A percentile compares a stretch with the other conserved stretches of the same genome.
These are phyloP conservation scores for Chamaecyparis obtusa DNA, from an alignment of 75 land plant genomes.

Conservation along the genomic window DNA sequence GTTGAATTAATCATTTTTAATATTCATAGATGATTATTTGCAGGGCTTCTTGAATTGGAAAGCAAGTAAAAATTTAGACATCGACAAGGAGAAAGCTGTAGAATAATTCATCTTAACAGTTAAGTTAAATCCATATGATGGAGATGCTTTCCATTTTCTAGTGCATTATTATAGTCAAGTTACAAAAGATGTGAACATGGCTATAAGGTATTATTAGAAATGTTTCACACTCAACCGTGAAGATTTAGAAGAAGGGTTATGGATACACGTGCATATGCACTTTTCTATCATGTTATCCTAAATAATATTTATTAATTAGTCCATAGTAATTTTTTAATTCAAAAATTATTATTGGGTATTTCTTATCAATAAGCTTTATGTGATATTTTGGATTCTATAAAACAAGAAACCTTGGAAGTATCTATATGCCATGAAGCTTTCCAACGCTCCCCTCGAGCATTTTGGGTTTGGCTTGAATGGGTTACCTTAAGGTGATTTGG, in stretches of 20 bases:
- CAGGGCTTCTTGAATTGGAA: conserved; percentile 70
- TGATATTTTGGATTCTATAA: conserved; percentile 68
- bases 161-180: conserved; percentile 63
- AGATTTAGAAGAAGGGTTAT: conserved; percentile 81
- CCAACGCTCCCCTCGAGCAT: conserved; percentile 77
- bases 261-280: background rate
- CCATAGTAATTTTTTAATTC: background rate
- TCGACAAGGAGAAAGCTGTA: conserved; percentile 55
- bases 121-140: conserved; percentile 73
- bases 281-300: background rate
- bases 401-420: conserved; percentile 68
- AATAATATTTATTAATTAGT: background rate
- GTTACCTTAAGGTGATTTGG: conserved; percentile 64
- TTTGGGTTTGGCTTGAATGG: conserved; percentile 92
- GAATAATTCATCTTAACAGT: conserved; percentile 70
- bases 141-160: conserved; percentile 60
- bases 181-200: conserved; percentile 49
- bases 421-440: conserved; percentile 73
- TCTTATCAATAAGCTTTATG: conserved; percentile 75
- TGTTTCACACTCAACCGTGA: conserved; percentile 74
- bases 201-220: conserved; percentile 87
- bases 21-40: background rate
- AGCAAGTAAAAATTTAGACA: conserved; percentile 17
- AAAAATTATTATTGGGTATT: background rate
- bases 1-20: background rate